Conservation (phyloP, 2,329 filamentous ascomycete species). For the Aspergillus sp. region DNA sequence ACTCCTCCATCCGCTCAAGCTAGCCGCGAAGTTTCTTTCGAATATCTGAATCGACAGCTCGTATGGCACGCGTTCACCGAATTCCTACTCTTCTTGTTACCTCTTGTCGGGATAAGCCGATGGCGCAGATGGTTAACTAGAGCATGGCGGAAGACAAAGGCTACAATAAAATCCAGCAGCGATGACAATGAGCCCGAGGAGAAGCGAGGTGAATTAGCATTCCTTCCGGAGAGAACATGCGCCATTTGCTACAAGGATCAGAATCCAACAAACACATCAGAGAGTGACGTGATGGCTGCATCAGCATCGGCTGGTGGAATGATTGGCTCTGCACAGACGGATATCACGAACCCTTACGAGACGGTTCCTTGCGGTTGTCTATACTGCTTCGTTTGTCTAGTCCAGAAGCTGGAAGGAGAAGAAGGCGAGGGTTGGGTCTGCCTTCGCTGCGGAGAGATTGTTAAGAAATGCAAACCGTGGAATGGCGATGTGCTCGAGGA, state of each 20-base stretch:
- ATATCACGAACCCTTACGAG: slow-evolving; percentile 95
- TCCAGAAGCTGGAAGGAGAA: slow-evolving; percentile 79
- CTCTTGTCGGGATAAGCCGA: slow-evolving; percentile 85
- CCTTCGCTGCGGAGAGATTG: slow-evolving; percentile 74
- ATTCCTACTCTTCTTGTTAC: slow-evolving; percentile 94
- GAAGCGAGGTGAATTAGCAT: slow-evolving; percentile 66
- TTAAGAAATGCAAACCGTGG: slow-evolving; percentile 87
- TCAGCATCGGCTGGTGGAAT: slow-evolving; percentile 64
- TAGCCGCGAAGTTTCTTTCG: slow-evolving; percentile 87
- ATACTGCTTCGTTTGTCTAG: slow-evolving; percentile 95
- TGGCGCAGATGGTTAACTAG: slow-evolving; percentile 87
- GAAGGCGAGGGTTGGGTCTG: slow-evolving; percentile 94
- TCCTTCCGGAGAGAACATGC: slow-evolving; percentile 87
- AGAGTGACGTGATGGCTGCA: slow-evolving; percentile 68
- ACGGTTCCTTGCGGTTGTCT: slow-evolving; percentile 81
- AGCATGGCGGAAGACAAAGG: slow-evolving; percentile 74
- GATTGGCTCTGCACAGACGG: slow-evolving; percentile 79
- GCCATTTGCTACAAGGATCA: slow-evolving; percentile 96
- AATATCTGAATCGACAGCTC: slow-evolving; percentile 93
- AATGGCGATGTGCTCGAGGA: slow-evolving; percentile 69
- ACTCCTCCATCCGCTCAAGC: slow-evolving; percentile 79
- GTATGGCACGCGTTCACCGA: slow-evolving; percentile 99
- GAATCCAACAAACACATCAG: slow-evolving; percentile 63
- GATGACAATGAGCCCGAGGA: slow-evolving; percentile 45
- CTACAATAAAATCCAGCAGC: slow-evolving; percentile 48